phyloP scores from a whole-genome alignment of 2,329 filamentous ascomycete genomes.

The Penicillium decumbens region DNA sequence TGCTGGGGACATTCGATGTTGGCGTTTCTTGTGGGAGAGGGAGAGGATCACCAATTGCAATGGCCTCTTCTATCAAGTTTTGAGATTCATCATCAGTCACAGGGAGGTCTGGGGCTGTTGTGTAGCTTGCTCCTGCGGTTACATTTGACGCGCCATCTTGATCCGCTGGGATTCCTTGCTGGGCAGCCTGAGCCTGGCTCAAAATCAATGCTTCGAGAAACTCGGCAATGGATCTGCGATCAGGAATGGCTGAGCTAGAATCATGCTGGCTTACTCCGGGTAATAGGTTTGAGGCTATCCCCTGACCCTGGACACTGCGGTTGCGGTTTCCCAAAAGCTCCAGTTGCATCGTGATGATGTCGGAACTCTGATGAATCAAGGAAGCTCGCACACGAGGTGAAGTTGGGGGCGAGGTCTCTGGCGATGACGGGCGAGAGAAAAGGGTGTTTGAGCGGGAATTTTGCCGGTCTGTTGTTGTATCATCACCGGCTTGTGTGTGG shows the following conservation, averaged over 20 bases:
- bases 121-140: slow-evolving; percentile 17
- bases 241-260: slow-evolving; percentile 14
- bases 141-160: slow-evolving; percentile 24
- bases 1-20: slow-evolving; percentile 16
- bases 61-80: background rate
- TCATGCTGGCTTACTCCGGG: slow-evolving; percentile 12
- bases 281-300: slow-evolving; percentile 7
- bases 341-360: slow-evolving; percentile 44
- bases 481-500: slow-evolving; percentile 8
- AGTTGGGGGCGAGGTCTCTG: slow-evolving; percentile 38
- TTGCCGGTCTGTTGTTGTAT: slow-evolving; percentile 17
- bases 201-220: slow-evolving; percentile 35
- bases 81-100: slow-evolving; percentile 6
- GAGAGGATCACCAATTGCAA: background rate
- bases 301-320: slow-evolving; percentile 19
- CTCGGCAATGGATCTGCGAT: slow-evolving; percentile 32
- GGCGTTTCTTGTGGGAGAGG: slow-evolving; percentile 9
- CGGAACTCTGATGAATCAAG: slow-evolving; percentile 41
- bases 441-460: slow-evolving; percentile 40
- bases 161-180: slow-evolving; percentile 12
- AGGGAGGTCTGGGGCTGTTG: slow-evolving; percentile 10
- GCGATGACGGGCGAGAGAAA: slow-evolving; percentile 39
- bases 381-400: slow-evolving; percentile 43
- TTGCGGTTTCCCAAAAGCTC: slow-evolving; percentile 37
- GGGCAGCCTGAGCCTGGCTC: slow-evolving; percentile 27